A percentile compares a stretch with the other conserved stretches of the same genome.
Evolutionary conservation across 345 rosid genomes (phyloP).

Genomic region (Syzygium aromaticum): DNA sequence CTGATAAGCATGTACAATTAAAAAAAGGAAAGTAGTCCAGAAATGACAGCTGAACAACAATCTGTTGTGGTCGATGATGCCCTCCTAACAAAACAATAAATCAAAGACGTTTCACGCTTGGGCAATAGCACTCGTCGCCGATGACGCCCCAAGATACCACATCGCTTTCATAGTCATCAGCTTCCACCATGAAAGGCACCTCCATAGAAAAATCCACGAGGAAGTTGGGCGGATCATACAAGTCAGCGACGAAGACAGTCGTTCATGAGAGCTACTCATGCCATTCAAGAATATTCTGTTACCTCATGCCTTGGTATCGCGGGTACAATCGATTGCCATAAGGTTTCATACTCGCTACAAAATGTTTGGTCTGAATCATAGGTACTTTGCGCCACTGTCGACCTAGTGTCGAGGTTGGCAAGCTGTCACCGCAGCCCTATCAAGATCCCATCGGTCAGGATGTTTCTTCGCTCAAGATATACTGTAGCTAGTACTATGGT

Average conservation of each 20-base stretch:
- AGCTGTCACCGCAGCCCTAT: neutral
- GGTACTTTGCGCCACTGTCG: neutral
- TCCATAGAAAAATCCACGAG: neutral
- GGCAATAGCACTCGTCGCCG: neutral
- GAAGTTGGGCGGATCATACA: neutral
- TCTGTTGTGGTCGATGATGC: neutral
- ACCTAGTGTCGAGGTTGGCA: neutral
- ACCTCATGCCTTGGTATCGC: neutral
- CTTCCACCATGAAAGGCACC: neutral
- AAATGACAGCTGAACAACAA: neutral
- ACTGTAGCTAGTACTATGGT: neutral
- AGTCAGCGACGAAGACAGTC: neutral
- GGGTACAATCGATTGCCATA: neutral
- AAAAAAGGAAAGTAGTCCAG: neutral
- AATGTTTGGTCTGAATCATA: neutral
- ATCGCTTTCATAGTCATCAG: neutral
- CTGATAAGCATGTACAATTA: neutral
- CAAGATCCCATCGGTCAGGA: too few species aligned
- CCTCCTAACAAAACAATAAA: neutral
- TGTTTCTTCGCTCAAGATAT: neutral
- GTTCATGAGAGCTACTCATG: neutral
- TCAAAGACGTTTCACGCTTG: neutral
- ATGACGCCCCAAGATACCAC: neutral
- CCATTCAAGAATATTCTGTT: neutral
- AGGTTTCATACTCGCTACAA: neutral